Evolutionary conservation across 306 rosid species (phyloP), one percentile per base, ranked within the genome.

Genomic region (Adenanthera pavonina): DNA sequence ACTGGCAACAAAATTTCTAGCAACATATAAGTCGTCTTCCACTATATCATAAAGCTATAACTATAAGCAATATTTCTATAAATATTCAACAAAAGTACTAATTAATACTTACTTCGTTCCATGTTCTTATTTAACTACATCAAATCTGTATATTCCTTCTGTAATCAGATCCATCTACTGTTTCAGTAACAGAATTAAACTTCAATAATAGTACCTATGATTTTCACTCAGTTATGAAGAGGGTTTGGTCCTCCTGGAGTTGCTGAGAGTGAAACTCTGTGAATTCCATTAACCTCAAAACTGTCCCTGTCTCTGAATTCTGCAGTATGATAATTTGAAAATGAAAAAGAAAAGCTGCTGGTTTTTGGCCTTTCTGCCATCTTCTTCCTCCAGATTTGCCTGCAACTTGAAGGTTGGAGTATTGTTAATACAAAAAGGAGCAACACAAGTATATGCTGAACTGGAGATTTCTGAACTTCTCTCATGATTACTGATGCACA

Each of bases 231-330:
- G 49, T 91, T 89, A 85, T 92, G 96, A 89, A 92, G 93, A 72
- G 92, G 94, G 72, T 92, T 87, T 81, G 96, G 94, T 82, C 96
- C 96, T 70, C 88, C 84, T 5, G 96, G 92, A 78, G 87, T 88
- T 44, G 86, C 49, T 73, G 84, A 40, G 71, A 34, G 89, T 51
- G 91, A 86, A 79, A 88, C 89, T 69, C 67, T 75, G 13, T 79
- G 89, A 59, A 79, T 73, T 79, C 44, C 69, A 49, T 87, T 76
- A 44, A 83, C 82, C 80, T 77, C 41, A 40, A 8, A 61, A 30
- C 30, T 25, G 30, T 25, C 30, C 20, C 36, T 86, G 52, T 52
- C 67, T 71, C 52, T 72, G 78, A 44, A 47, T 76, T 83, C 78
- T 79, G 77, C 88, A 67, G 74, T 10, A 16, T 72, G 59, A 60